phyloP scores from a whole-genome alignment of 176 grass and related monocot species.

The Guadua angustifolia region DNA sequence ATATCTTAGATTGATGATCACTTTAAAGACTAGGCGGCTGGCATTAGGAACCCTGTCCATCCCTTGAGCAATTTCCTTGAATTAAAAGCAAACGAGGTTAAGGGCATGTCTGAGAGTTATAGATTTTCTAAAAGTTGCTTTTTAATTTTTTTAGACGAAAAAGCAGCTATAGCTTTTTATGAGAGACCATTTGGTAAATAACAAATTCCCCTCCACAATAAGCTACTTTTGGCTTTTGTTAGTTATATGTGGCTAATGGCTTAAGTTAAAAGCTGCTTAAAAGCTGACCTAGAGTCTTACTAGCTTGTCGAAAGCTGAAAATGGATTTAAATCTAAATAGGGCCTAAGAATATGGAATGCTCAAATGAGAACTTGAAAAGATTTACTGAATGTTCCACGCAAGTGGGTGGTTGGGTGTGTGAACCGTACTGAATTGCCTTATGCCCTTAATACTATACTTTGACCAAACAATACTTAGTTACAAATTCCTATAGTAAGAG shows the following conservation, averaged over 20 bases:
- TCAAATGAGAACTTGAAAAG: background rate
- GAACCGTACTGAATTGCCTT: background rate
- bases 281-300: too few relatives aligned
- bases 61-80: background rate
- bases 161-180: too few relatives aligned
- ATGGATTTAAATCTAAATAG: too few relatives aligned
- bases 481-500: background rate
- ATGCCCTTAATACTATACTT: background rate
- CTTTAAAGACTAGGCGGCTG: background rate
- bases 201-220: too few relatives aligned
- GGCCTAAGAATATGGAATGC: background rate
- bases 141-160: too few relatives aligned
- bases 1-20: background rate
- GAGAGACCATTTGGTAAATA: too few relatives aligned
- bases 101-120: too few relatives aligned
- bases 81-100: background rate
- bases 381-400: background rate
- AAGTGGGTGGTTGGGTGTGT: constrained; percentile 9
- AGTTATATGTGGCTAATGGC: too few relatives aligned
- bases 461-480: background rate
- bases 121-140: too few relatives aligned
- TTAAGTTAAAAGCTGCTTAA: too few relatives aligned
- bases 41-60: constrained; percentile 10
- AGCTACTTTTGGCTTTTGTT: too few relatives aligned
- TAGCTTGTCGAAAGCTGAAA: too few relatives aligned